Percentiles rank a stretch among this genome's conserved stretches.
These are phyloP conservation scores for Amorphotheca resinae DNA, from an alignment of 495 filamentous ascomycete species.

Conservation along the genomic window DNA sequence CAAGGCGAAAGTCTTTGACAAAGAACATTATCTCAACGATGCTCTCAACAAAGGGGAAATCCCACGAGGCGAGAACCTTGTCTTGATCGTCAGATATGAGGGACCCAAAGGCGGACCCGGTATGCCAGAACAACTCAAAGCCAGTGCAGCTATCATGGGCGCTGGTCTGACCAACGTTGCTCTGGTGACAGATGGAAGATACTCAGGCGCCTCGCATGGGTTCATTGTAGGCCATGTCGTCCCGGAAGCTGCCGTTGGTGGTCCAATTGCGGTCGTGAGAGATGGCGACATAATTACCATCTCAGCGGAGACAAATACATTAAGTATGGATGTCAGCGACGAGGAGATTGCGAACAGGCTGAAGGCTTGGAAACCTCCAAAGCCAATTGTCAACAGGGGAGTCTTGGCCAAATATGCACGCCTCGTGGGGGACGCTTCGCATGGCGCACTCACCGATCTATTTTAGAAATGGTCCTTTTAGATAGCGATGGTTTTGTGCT, in stretches of 20 bases:
- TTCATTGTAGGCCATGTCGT: slow-evolving; percentile 95
- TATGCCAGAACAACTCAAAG: slow-evolving; percentile 89
- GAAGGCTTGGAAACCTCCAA: slow-evolving; percentile 61
- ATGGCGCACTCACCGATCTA: slow-evolving; percentile 41
- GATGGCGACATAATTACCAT: slow-evolving; percentile 84
- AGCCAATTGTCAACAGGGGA: slow-evolving; percentile 66
- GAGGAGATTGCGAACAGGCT: slow-evolving; percentile 59
- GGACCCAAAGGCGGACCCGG: slow-evolving; percentile 91
- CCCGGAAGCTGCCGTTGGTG: slow-evolving; percentile 74
- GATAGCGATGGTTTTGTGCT: no score
- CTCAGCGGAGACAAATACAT: slow-evolving; percentile 64
- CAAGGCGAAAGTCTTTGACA: slow-evolving; percentile 79
- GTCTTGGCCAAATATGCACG: slow-evolving; percentile 82
- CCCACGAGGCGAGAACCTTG: slow-evolving; percentile 70
- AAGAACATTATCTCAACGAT: slow-evolving; percentile 65
- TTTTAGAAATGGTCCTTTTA: slow-evolving; percentile 16
- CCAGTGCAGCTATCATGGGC: slow-evolving; percentile 85
- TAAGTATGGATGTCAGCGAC: slow-evolving; percentile 62
- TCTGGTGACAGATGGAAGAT: slow-evolving; percentile 86
- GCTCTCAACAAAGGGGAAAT: slow-evolving; percentile 62
- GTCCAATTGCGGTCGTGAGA: slow-evolving; percentile 67
- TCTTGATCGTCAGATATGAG: slow-evolving; percentile 87
- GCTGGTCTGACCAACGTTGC: slow-evolving; percentile 81
- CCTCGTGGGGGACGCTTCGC: slow-evolving; percentile 41
- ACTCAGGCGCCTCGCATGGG: slow-evolving; percentile 81